Evolutionary conservation across 106 monocot genomes (phyloP).

Genomic region (Alisma plantagoaquatica): DNA sequence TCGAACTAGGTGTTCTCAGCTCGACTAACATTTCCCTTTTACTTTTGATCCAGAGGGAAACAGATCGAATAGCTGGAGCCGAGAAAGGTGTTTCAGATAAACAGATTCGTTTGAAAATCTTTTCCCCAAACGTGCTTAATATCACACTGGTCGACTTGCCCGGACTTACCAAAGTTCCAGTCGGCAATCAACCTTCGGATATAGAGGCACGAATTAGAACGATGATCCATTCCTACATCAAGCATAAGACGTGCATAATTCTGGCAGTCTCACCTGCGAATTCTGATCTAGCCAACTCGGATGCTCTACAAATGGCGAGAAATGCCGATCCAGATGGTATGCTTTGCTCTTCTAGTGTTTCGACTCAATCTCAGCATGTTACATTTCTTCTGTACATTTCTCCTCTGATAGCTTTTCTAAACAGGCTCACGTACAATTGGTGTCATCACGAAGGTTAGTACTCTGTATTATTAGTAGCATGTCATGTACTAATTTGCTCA

Average conservation of each 20-base stretch:
- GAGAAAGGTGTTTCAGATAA: constrained; percentile 80
- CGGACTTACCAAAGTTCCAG: constrained; percentile 85
- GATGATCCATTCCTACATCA: constrained; percentile 74
- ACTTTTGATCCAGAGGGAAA: constrained; percentile 41
- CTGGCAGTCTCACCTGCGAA: constrained; percentile 88
- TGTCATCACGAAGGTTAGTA: constrained; percentile 90
- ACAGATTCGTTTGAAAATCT: constrained; percentile 77
- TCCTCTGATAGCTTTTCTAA: too few species aligned
- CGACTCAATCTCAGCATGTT: too few species aligned
- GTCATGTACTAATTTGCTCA: not conserved
- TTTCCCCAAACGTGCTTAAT: constrained; percentile 76
- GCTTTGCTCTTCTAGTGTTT: constrained; percentile 1
- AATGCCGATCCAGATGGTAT: constrained; percentile 86
- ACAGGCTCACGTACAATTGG: constrained; percentile 82
- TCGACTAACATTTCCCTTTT: too few species aligned
- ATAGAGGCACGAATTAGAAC: constrained; percentile 69
- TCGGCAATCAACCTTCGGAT: constrained; percentile 79
- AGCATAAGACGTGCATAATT: constrained; percentile 71
- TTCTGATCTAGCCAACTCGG: constrained; percentile 84
- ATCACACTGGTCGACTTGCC: constrained; percentile 88
- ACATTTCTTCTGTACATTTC: too few species aligned
- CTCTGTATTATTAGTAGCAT: not conserved
- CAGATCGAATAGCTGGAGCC: constrained; percentile 70
- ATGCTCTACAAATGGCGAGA: constrained; percentile 88
- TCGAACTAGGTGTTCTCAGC: too few species aligned